Evolutionary conservation across 1,284 basidiomycete genomes (phyloP).

Genomic region (Ceratobasidium sp.): DNA sequence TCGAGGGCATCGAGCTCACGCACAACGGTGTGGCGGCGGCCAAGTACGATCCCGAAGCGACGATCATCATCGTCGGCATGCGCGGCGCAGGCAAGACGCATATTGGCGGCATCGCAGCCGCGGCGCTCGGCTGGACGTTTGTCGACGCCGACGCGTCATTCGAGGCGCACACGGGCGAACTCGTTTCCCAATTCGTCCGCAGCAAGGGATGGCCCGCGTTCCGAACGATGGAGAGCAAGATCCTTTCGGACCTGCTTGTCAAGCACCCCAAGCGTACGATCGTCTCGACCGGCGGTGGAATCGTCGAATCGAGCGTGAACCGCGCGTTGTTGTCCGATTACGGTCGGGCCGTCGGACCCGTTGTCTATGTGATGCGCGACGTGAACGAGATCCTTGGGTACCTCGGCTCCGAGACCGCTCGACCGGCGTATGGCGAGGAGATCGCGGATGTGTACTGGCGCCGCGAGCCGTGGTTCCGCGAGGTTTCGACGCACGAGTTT

Average conservation of each 20-base stretch:
- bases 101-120: slow-evolving; percentile 84
- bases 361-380: slow-evolving; percentile 80
- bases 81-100: slow-evolving; percentile 96
- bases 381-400: slow-evolving; percentile 81
- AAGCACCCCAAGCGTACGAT: slow-evolving; percentile 74
- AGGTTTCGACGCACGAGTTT: slow-evolving; percentile 88
- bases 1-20: slow-evolving; percentile 80
- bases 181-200: slow-evolving; percentile 83
- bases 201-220: slow-evolving; percentile 83
- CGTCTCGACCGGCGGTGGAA: slow-evolving; percentile 94
- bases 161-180: slow-evolving; percentile 71
- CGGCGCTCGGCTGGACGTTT: slow-evolving; percentile 78
- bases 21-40: slow-evolving; percentile 55
- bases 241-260: slow-evolving; percentile 73
- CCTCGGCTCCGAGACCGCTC: slow-evolving; percentile 78
- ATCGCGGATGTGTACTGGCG: slow-evolving; percentile 86
- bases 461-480: slow-evolving; percentile 87
- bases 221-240: slow-evolving; percentile 71
- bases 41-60: slow-evolving; percentile 66
- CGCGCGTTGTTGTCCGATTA: slow-evolving; percentile 80
- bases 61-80: slow-evolving; percentile 94
- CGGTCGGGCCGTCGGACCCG: slow-evolving; percentile 69
- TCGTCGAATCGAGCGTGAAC: slow-evolving; percentile 88
- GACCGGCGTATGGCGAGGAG: slow-evolving; percentile 89
- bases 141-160: slow-evolving; percentile 92